These are phyloP conservation scores for Tilletia horrida DNA, from an alignment of 1,284 basidiomycete genomes.

Conservation along the genomic window DNA sequence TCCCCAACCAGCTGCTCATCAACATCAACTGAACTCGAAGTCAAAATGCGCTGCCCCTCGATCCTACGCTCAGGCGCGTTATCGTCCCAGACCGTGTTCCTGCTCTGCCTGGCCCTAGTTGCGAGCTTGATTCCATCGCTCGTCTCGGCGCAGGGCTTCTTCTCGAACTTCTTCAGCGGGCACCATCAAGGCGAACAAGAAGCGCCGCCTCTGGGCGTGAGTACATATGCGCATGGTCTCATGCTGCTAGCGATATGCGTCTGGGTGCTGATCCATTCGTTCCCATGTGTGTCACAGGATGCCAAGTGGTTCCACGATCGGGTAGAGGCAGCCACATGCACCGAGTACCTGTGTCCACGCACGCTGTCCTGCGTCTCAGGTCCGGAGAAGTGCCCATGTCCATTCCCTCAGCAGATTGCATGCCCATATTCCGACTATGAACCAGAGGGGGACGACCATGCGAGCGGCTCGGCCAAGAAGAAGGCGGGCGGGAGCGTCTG, in stretches of 20 bases:
- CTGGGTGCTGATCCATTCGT: background rate
- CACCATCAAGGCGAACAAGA: slow-evolving; percentile 28
- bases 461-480: background rate
- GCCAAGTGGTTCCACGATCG: slow-evolving; percentile 44
- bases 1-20: background rate
- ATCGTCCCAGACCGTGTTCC: background rate
- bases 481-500: background rate
- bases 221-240: slow-evolving; percentile 16
- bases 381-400: slow-evolving; percentile 47
- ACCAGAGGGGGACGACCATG: background rate
- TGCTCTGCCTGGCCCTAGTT: slow-evolving; percentile 1
- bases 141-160: slow-evolving; percentile 27
- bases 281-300: slow-evolving; percentile 21
- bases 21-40: background rate
- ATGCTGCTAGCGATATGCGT: background rate
- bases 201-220: slow-evolving; percentile 38
- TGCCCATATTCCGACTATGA: slow-evolving; percentile 19
- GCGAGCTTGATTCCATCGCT: background rate
- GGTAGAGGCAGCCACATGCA: slow-evolving; percentile 42
- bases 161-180: slow-evolving; percentile 42
- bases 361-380: slow-evolving; percentile 46
- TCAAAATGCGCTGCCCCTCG: background rate
- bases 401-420: slow-evolving; percentile 36
- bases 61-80: background rate
- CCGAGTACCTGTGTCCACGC: slow-evolving; percentile 42